Base-by-base conservation (phyloP, 1,139 yeast species). In the Debaryomycetaceae sp. region DNA sequence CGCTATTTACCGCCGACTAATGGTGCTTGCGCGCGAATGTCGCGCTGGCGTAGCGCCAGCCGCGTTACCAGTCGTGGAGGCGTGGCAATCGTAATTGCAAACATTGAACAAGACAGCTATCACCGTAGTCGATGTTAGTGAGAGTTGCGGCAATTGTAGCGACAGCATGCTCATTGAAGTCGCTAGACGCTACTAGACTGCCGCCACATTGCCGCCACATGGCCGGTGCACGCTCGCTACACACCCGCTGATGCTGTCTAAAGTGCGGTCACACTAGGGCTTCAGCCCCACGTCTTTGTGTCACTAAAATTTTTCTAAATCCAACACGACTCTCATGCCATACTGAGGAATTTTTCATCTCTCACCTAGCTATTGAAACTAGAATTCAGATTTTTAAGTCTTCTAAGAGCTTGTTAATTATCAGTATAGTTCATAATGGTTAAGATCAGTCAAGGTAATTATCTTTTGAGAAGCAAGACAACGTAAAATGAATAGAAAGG, bases 391-490 rank as follows among this genome's bases (percentile, higher is more conserved):
- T 41, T 46, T 46, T 40, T 39, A 36, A 41, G 35, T 33, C 40
- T 43, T 41, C 34, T 39, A 41, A 42, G 39, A 37, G 34, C 43
- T 45, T 38, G 40, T 42, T 41, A 42, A 36, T 39, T 36, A 42
- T 37, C 40, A 39, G 42, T 39, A 44, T 46, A 47, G 54, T 55
- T 51, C 55, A 62, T 75, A 72, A 78, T 78, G 83, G 83, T 80
- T 77, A 78, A 78, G 77, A 72, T 78, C 72, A 77, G 82, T 70
- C 79, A 78, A 75, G 81, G 83, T 78, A 76, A 58, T 59, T 68
- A 56, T 55, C 51, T 43, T 41, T 36, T 6, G 38, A 24, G 27
- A 24, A 14, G 8, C 37, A 30, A 20, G 23, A 20, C 37, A n/a
- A 9, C 13, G n/a, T 8, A 3, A 2, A 34, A 13, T 8, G 37